phyloP scores from a whole-genome alignment of 2,329 filamentous ascomycete genomes.

The Hymenoscyphus fructigenus region DNA sequence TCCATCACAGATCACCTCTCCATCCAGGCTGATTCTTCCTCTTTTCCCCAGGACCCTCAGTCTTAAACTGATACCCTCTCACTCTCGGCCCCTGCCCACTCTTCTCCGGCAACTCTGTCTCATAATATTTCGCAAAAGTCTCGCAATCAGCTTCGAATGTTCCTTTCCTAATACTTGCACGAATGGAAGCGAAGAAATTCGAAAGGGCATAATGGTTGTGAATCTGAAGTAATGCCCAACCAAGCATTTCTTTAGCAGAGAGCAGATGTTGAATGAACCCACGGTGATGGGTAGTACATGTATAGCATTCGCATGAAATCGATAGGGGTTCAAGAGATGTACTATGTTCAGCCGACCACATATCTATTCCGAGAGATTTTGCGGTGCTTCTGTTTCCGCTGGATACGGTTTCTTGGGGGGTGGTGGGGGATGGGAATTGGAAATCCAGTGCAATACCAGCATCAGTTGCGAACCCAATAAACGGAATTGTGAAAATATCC shows the following conservation, averaged over 20 bases:
- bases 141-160: constrained; percentile 56
- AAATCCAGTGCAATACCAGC: constrained; percentile 83
- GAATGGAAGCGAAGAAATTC: constrained; percentile 70
- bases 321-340: constrained; percentile 62
- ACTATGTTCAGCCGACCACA: constrained; percentile 67
- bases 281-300: constrained; percentile 79
- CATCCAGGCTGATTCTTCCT: constrained; percentile 70
- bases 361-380: constrained; percentile 68
- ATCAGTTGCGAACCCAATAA: constrained; percentile 73
- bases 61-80: constrained; percentile 80
- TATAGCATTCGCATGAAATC: constrained; percentile 72
- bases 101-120: constrained; percentile 67
- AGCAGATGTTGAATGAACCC: constrained; percentile 89
- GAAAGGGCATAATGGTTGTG: constrained; percentile 80
- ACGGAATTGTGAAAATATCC: constrained; percentile 77
- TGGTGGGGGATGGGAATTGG: constrained; percentile 57
- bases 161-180: constrained; percentile 57
- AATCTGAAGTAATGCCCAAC: constrained; percentile 87
- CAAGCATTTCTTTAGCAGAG: constrained; percentile 91
- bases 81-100: constrained; percentile 77
- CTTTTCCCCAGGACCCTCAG: constrained; percentile 57
- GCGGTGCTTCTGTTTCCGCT: constrained; percentile 22
- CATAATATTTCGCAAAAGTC: constrained; percentile 57
- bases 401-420: constrained; percentile 11
- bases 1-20: constrained; percentile 40